Evolutionary conservation across 2,329 filamentous ascomycete genomes (phyloP).

Genomic region (Venturia nashicola): DNA sequence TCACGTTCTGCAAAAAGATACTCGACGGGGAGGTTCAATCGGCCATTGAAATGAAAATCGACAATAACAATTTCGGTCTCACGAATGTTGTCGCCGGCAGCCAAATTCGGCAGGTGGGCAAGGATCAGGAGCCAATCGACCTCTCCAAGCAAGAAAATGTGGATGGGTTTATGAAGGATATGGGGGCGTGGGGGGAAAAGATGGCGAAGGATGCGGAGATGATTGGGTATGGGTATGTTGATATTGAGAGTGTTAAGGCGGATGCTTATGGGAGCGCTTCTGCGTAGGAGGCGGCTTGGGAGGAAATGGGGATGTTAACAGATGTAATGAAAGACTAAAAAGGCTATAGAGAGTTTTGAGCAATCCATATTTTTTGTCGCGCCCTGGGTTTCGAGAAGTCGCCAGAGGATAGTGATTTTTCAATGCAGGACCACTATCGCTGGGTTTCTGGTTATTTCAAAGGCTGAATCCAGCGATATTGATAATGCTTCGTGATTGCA

Average conservation of each 20-base stretch:
- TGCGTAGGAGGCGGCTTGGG: no score
- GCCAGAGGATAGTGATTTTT: no score
- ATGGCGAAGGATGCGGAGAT: constrained; percentile 26
- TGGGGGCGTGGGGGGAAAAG: constrained; percentile 30
- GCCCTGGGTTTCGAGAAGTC: no score
- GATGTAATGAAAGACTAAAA: no score
- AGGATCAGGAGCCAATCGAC: constrained; percentile 41
- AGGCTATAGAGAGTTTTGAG: no score
- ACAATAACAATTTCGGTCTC: constrained; percentile 40
- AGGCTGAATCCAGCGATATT: no score
- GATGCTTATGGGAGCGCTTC: constrained; percentile 23
- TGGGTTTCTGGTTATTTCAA: no score
- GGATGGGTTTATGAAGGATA: constrained; percentile 34
- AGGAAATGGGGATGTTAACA: no score
- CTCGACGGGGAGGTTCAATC: constrained; percentile 33
- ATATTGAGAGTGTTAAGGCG: constrained; percentile 25
- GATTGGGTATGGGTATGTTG: constrained; percentile 33
- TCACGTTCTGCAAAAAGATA: constrained; percentile 31
- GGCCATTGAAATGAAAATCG: constrained; percentile 35
- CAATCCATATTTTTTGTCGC: no score
- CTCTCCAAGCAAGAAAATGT: constrained; percentile 35
- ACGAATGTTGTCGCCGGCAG: constrained; percentile 35
- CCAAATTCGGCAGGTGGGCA: constrained; percentile 41
- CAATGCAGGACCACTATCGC: no score
- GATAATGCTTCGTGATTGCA: no score